Conservation (phyloP, 106 monocot genomes). For the Phalaenopsis aphrodite region DNA sequence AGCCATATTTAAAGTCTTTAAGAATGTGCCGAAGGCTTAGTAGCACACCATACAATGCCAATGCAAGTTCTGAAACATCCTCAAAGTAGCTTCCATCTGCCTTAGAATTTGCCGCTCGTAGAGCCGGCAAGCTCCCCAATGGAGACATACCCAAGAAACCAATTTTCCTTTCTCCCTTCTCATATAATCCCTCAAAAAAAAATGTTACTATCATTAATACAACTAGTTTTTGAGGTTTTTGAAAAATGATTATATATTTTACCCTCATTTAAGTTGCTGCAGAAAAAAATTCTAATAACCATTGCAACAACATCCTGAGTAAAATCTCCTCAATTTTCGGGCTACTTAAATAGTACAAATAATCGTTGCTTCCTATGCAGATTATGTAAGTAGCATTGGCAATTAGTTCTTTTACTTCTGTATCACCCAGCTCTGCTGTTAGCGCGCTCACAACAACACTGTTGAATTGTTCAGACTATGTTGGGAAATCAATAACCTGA, state of each 20-base stretch:
- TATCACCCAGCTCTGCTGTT: conserved; percentile 13
- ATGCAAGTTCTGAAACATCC: conserved; percentile 16
- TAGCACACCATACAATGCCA: conserved; percentile 22
- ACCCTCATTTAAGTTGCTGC: conserved; percentile 9
- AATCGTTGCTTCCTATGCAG: conserved; percentile 21
- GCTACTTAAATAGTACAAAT: conserved; percentile 7
- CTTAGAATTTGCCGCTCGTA: conserved; percentile 20
- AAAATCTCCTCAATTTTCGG: conserved; percentile 3
- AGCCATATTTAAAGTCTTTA: conserved; percentile 22
- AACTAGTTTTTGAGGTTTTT: not conserved
- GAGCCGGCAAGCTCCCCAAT: conserved; percentile 17
- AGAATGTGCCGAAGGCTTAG: conserved; percentile 5
- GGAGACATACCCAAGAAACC: conserved; percentile 3
- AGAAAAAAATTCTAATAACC: conserved; percentile 17
- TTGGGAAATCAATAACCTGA: conserved; percentile 13
- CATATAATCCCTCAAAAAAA: conserved; percentile 14
- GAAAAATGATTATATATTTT: not conserved
- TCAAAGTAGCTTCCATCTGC: conserved; percentile 19
- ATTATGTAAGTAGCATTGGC: conserved; percentile 10
- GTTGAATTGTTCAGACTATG: conserved; percentile 17
- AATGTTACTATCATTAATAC: not conserved
- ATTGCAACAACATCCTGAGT: conserved; percentile 14
- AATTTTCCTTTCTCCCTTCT: conserved; percentile 21
- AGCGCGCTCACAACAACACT: conserved; percentile 1
- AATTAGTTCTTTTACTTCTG: conserved; percentile 5